phyloP scores from a whole-genome alignment of 345 rosid genomes.

The Eucalyptus cloeziana region DNA sequence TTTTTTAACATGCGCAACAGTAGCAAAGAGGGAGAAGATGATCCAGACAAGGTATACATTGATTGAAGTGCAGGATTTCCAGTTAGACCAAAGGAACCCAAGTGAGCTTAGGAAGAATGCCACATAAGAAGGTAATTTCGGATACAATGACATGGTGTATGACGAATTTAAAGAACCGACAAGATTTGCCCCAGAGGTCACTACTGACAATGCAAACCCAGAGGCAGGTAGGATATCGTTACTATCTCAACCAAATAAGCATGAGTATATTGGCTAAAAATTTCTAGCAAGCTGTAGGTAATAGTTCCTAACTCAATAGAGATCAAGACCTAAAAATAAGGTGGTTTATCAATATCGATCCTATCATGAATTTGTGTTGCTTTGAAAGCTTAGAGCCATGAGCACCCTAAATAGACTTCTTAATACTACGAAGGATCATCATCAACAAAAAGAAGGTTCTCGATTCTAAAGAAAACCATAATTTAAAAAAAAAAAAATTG shows the following conservation, averaged over 20 bases:
- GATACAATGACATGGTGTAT: not conserved
- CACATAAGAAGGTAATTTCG: not conserved
- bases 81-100: too few relatives aligned
- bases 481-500: not conserved
- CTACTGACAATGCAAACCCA: too few relatives aligned
- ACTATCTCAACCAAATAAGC: not conserved
- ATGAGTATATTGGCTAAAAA: not conserved
- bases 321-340: not conserved
- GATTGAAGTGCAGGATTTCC: too few relatives aligned
- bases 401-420: not conserved
- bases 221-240: not conserved
- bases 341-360: not conserved
- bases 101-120: too few relatives aligned
- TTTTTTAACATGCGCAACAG: too few relatives aligned
- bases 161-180: not conserved
- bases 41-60: too few relatives aligned
- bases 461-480: not conserved
- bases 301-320: not conserved
- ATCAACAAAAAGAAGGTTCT: not conserved
- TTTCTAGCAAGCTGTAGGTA: not conserved
- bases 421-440: not conserved
- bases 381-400: not conserved
- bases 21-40: too few relatives aligned
- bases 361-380: not conserved
- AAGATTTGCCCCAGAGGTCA: too few relatives aligned